Percentiles rank a stretch among this genome's conserved stretches.
These are phyloP conservation scores for Trypanosoma scelopori DNA, from an alignment of 208 protist species.

Conservation along the genomic window DNA sequence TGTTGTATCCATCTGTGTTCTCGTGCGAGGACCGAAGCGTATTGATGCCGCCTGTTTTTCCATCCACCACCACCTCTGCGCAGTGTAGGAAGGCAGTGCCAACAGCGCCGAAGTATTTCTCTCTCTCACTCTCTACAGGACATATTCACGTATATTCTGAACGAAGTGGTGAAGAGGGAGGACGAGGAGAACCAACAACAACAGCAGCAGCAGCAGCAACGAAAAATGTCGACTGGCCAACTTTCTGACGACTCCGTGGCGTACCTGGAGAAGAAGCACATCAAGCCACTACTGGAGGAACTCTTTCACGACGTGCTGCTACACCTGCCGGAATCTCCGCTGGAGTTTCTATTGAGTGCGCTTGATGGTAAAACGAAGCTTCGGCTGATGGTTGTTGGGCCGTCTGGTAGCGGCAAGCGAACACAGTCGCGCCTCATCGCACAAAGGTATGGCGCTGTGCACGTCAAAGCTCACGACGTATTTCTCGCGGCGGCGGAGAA, in stretches of 20 bases:
- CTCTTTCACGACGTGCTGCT: constrained; percentile 75
- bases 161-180: constrained; percentile 1
- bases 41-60: too few relatives aligned
- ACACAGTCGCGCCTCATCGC: constrained; percentile 84
- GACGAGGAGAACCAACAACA: too few relatives aligned
- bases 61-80: too few relatives aligned
- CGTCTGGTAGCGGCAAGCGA: constrained; percentile 90
- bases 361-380: constrained; percentile 47
- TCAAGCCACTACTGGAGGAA: constrained; percentile 70
- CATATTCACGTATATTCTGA: too few relatives aligned
- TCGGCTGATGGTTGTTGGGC: constrained; percentile 76
- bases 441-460: constrained; percentile 75
- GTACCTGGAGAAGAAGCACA: constrained; percentile 76
- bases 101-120: too few relatives aligned
- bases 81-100: too few relatives aligned
- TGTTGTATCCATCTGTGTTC: too few relatives aligned
- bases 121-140: too few relatives aligned
- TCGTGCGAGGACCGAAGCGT: too few relatives aligned
- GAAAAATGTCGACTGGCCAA: constrained; percentile 64
- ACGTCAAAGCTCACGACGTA: constrained; percentile 82
- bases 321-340: constrained; percentile 64
- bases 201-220: background rate
- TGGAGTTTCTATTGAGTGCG: constrained; percentile 51
- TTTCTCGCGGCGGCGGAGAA: constrained; percentile 45
- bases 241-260: constrained; percentile 54